Evolutionary conservation across 2,329 filamentous ascomycete species (phyloP).

Genomic region (Apiospora aurea): DNA sequence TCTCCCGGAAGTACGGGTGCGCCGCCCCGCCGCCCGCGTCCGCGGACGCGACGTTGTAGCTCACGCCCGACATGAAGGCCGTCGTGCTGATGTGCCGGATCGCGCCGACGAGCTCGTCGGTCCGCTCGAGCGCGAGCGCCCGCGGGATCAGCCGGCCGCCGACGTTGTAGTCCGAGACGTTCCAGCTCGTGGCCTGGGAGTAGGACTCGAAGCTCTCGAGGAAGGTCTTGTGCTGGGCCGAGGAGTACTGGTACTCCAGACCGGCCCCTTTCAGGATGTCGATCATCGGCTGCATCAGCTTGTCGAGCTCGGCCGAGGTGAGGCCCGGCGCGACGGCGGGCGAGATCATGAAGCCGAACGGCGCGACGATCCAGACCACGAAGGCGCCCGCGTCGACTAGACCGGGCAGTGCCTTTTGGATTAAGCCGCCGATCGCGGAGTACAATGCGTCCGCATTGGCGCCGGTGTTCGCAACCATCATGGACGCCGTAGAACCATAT

Average conservation of each 20-base stretch:
- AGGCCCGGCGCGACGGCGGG: constrained; percentile 27
- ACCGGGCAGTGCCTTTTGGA: constrained; percentile 25
- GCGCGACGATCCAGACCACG: constrained; percentile 26
- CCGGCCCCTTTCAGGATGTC: neutral
- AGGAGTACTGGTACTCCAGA: constrained; percentile 28
- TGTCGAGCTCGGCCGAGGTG: constrained; percentile 26
- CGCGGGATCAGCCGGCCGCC: constrained; percentile 31
- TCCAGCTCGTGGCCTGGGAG: constrained; percentile 26
- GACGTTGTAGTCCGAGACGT: constrained; percentile 31
- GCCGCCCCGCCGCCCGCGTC: constrained; percentile 25
- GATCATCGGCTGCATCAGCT: neutral
- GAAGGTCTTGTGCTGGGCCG: constrained; percentile 25
- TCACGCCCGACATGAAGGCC: constrained; percentile 24
- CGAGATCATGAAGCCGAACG: constrained; percentile 29
- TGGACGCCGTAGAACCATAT: constrained; percentile 23
- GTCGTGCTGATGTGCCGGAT: constrained; percentile 28
- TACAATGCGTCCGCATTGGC: constrained; percentile 29
- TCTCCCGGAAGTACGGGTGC: constrained; percentile 30
- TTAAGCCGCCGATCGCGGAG: constrained; percentile 25
- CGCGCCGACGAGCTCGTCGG: constrained; percentile 25
- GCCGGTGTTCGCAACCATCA: constrained; percentile 26
- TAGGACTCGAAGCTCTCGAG: constrained; percentile 25
- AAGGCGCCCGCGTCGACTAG: constrained; percentile 30
- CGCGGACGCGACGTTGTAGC: constrained; percentile 27
- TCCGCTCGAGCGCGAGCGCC: constrained; percentile 25